Base-by-base conservation (phyloP, 768 basidiomycete genomes). In the Auricularia sp. region DNA sequence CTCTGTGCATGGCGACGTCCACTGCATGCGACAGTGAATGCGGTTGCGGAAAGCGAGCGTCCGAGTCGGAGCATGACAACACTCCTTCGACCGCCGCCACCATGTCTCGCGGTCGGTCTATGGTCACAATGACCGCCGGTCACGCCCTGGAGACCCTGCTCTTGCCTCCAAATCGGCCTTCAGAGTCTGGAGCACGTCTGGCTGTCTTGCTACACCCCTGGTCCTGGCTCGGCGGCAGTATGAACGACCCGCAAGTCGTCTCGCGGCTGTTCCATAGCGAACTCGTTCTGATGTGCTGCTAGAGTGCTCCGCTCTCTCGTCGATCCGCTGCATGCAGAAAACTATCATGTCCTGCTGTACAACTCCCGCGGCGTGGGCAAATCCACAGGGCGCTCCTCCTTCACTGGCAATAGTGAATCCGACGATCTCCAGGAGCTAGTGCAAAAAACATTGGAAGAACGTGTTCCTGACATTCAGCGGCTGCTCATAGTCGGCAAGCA, bases 151-250 rank as follows among this genome's bases (percentile, higher is more conserved):
- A 59, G 23, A 59, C 56, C 11, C 34, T 33, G 4, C 56, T 59
- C 33, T 23, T 59, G 4, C 56, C 56, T 12, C 34, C 56, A 14
- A 14, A 42, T 8, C 8, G 39, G 8, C 8, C 39, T 42, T 42
- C 39, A 14, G 39, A 14, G 8, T 8, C 39, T 42, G 39, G 39
- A 8, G 39, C 39, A 8, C 29, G 56, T 33, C 56, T 72, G 12
- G 90, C 85, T 0, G 74, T 93, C n/a, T 85, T 85, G 68, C 76
- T 89, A 11, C 91, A 93, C 68, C 91, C 91, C 5, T 93, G 90
- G 90, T 86, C 87, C n/a, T 84, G 90, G 81, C 79, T 92, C 0
- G 90, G 91, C 1, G 91, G 90, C 16, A 79, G 76, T 61, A 89
- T 87, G 84, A 72, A 85, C 67, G 90, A 93, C 69, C 82, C 86